Percentiles rank a stretch among this genome's conserved stretches.
Evolutionary conservation across 2,329 filamentous ascomycete species (phyloP).

Genomic region (Penicillium sp.): DNA sequence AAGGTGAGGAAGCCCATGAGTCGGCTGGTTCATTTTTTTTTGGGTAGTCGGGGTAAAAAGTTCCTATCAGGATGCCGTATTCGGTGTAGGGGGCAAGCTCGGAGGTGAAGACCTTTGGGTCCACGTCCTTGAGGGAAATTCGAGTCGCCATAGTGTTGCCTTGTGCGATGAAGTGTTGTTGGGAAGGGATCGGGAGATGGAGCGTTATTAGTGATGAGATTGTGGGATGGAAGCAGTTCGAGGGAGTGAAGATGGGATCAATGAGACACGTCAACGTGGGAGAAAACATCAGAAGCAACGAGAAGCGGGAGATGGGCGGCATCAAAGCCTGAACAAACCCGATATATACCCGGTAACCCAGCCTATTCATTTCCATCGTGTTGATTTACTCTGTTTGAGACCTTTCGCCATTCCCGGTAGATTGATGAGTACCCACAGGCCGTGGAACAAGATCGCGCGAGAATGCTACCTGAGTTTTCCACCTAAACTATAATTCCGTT

Average conservation of each 20-base stretch:
- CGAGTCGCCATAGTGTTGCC: not conserved
- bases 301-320: not conserved
- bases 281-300: not conserved
- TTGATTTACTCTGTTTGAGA: no score
- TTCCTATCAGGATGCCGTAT: not conserved
- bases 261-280: not conserved
- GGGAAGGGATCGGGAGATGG: not conserved
- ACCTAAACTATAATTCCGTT: no score
- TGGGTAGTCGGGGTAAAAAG: not conserved
- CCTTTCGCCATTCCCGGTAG: no score
- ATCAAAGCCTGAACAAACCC: no score
- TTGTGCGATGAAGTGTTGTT: not conserved
- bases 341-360: no score
- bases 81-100: not conserved
- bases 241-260: not conserved
- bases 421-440: no score
- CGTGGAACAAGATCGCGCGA: no score
- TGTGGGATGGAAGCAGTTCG: not conserved
- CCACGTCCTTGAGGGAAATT: not conserved
- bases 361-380: no score
- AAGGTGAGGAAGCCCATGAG: not conserved
- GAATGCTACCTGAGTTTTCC: no score
- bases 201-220: not conserved
- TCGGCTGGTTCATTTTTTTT: not conserved
- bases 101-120: not conserved